These are phyloP conservation scores for Flammula alnicola DNA, from an alignment of 1,284 basidiomycete genomes.

Conservation along the genomic window DNA sequence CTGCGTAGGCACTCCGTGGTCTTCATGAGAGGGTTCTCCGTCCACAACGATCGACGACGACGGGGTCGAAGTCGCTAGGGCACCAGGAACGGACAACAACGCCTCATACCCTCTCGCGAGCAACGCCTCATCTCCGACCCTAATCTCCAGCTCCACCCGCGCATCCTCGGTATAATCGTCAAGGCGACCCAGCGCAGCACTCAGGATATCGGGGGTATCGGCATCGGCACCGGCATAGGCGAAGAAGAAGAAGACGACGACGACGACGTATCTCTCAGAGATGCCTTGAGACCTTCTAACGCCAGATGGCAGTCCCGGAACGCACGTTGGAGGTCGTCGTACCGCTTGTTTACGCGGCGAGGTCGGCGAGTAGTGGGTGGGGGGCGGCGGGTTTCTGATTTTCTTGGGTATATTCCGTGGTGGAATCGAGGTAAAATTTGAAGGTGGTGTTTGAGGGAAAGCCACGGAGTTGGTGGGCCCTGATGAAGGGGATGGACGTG, in stretches of 20 bases:
- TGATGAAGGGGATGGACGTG: no score
- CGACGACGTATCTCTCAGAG: conserved; percentile 25
- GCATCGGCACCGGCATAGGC: no score
- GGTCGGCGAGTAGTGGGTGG: conserved; percentile 48
- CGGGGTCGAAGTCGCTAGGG: conserved; percentile 33
- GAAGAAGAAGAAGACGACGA: neutral
- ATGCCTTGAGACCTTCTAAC: conserved; percentile 58
- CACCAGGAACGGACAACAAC: conserved; percentile 63
- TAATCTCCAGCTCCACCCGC: conserved; percentile 86
- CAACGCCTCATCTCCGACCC: conserved; percentile 77
- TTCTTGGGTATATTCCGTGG: neutral
- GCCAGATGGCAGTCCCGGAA: conserved; percentile 74
- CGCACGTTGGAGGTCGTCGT: conserved; percentile 62
- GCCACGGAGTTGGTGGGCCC: no score
- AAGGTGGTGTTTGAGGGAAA: no score
- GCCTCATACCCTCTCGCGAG: conserved; percentile 75
- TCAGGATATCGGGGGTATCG: conserved; percentile 45
- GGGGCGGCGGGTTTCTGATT: conserved; percentile 2
- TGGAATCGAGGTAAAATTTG: conserved; percentile 1
- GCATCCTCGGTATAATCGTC: conserved; percentile 85
- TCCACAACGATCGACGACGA: neutral
- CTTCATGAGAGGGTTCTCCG: conserved; percentile 9
- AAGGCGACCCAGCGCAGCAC: conserved; percentile 65
- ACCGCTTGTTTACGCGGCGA: conserved; percentile 55
- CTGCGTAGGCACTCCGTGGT: conserved; percentile 21